Conservation (phyloP, 1,284 basidiomycete genomes). For the Xerocomus nothofagi region DNA sequence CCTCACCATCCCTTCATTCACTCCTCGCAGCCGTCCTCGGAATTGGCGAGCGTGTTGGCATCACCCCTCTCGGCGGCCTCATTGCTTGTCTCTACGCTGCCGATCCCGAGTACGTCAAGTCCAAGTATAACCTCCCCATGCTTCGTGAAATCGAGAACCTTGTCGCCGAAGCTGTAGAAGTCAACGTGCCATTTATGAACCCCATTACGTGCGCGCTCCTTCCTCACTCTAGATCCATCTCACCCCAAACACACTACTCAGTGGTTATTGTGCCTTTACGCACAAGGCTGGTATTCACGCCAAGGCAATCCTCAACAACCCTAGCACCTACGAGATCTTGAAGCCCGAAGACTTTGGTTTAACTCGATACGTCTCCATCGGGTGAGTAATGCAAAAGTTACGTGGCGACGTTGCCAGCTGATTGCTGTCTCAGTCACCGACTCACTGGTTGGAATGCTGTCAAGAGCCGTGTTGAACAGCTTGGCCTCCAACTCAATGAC, state of each 20-base stretch:
- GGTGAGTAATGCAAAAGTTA: conserved; percentile 44
- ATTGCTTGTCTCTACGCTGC: conserved; percentile 96
- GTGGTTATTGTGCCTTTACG: conserved; percentile 99
- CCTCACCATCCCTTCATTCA: conserved; percentile 1
- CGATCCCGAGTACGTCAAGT: conserved; percentile 98
- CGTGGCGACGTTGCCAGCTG: conserved; percentile 6
- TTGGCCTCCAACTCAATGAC: conserved; percentile 84
- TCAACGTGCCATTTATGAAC: conserved; percentile 98
- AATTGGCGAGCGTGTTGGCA: conserved; percentile 99
- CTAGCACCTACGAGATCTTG: conserved; percentile 96
- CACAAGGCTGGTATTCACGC: conserved; percentile 99
- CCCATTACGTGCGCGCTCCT: conserved; percentile 68
- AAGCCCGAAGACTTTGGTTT: conserved; percentile 99
- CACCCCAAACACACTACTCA: conserved; percentile 30
- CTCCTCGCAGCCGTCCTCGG: conserved; percentile 74
- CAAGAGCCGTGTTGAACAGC: conserved; percentile 98
- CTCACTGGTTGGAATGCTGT: conserved; percentile 98
- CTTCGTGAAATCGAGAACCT: conserved; percentile 99
- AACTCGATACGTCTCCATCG: conserved; percentile 97
- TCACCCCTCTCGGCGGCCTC: conserved; percentile 96
- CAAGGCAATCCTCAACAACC: conserved; percentile 99
- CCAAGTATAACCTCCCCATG: conserved; percentile 98
- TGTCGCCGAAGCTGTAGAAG: conserved; percentile 98
- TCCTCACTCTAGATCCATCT: conserved; percentile 1
- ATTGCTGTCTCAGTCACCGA: conserved; percentile 62